Evolutionary conservation across 306 rosid species (phyloP).

Genomic region (Sophora flavescens): DNA sequence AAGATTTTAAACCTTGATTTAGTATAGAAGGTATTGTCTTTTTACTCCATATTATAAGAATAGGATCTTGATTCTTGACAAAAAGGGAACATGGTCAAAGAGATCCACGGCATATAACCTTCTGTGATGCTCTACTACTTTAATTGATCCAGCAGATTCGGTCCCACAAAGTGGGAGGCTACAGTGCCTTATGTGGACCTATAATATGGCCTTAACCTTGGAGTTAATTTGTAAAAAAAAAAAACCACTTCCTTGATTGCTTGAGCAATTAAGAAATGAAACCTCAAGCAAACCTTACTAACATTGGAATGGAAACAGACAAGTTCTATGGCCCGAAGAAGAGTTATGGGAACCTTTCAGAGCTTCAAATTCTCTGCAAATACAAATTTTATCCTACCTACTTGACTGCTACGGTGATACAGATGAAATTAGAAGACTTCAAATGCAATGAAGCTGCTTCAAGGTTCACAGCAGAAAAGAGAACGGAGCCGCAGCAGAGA

Average conservation of each 20-base stretch:
- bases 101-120: not conserved
- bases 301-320: not conserved
- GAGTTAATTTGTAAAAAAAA: not conserved
- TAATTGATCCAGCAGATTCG: not conserved
- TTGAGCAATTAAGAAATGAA: slow-evolving; percentile 38
- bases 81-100: not conserved
- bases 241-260: not conserved
- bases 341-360: not conserved
- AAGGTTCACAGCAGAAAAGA: slow-evolving; percentile 40
- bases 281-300: slow-evolving; percentile 35
- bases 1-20: slow-evolving; percentile 13
- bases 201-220: slow-evolving; percentile 17
- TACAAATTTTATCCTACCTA: slow-evolving; percentile 55
- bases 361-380: slow-evolving; percentile 39
- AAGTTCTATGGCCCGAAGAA: slow-evolving; percentile 30
- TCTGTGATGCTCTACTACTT: not conserved
- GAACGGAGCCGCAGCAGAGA: slow-evolving; percentile 31
- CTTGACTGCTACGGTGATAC: slow-evolving; percentile 40
- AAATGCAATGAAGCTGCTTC: slow-evolving; percentile 49
- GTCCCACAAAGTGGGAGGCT: slow-evolving; percentile 34
- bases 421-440: slow-evolving; percentile 44
- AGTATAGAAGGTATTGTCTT: slow-evolving; percentile 4
- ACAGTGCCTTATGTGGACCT: slow-evolving; percentile 24
- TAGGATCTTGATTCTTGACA: slow-evolving; percentile 29
- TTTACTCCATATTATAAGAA: not conserved